Conservation (phyloP, 768 basidiomycete genomes). For the Leccinum ochraceum region DNA sequence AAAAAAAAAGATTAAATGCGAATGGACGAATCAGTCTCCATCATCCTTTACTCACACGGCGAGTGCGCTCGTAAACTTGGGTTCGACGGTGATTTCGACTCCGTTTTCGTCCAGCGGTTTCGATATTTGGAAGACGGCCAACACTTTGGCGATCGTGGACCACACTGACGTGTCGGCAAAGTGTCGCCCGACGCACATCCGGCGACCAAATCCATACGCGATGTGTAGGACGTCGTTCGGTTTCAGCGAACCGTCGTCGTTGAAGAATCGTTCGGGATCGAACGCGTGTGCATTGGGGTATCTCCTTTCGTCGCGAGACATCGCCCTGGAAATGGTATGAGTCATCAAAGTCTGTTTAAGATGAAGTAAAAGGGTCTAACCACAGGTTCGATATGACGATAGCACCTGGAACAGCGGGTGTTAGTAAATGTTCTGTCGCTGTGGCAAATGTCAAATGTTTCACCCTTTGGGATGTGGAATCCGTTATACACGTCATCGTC, state of each 20-base stretch:
- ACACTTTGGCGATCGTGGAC: slow-evolving; percentile 13
- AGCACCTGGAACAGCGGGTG: neutral
- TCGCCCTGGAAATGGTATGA: slow-evolving; percentile 6
- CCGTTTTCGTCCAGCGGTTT: slow-evolving; percentile 6
- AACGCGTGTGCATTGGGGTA: slow-evolving; percentile 38
- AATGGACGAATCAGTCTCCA: neutral
- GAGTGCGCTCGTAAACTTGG: slow-evolving; percentile 12
- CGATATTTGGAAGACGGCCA: slow-evolving; percentile 13
- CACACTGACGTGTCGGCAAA: slow-evolving; percentile 24
- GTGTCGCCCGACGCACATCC: slow-evolving; percentile 27
- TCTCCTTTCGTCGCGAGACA: slow-evolving; percentile 25
- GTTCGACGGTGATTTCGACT: slow-evolving; percentile 17
- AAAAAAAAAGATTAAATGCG: neutral
- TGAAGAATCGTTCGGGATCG: slow-evolving; percentile 41
- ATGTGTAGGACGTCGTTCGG: slow-evolving; percentile 10
- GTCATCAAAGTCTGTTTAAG: no score
- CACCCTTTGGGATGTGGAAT: slow-evolving; percentile 48
- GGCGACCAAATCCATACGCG: slow-evolving; percentile 28
- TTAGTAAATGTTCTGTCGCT: neutral
- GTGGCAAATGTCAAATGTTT: neutral
- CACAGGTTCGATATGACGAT: slow-evolving; percentile 11
- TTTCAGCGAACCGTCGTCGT: slow-evolving; percentile 24
- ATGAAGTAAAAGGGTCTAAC: neutral
- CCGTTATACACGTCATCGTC: slow-evolving; percentile 44
- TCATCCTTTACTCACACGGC: slow-evolving; percentile 8